Evolutionary conservation across 2,329 filamentous ascomycete genomes (phyloP), one percentile per base, ranked within the genome.

Genomic region (Fusarium mangiferae): DNA sequence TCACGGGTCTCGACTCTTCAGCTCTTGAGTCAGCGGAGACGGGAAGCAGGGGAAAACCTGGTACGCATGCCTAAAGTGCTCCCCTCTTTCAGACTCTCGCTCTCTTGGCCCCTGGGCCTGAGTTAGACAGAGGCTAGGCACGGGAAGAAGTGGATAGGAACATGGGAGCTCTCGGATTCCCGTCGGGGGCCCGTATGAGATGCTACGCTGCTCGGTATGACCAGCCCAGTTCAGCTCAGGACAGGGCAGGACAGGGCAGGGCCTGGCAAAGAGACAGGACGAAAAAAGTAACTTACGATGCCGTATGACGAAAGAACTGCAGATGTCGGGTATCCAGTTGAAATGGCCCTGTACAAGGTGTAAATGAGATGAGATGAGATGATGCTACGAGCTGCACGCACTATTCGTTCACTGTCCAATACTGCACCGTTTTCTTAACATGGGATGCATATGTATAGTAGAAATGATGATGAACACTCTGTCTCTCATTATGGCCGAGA

Each of bases 91-190:
- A 51, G 28, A 26, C 35, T 28, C 51, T 55, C 15, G 5, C 24
- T 28, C 49, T 52, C 18, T 54, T 26, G 46, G 36, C 67, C 62
- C 62, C n/a, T 57, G 64, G 12, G 24, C 33, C 48, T 20, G 48
- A 41, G 24, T 68, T 26, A 57, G 51, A 68, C 54, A 63, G 38
- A 45, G 45, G 39, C 56, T 56, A 60, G 58, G 63, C 59, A 70
- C 62, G 71, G 73, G 69, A 75, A 69, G 69, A 75, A 71, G 75
- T 77, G 75, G 75, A 63, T 73, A 75, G 70, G 49, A 55, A 45
- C 51, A 46, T 48, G 52, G 35, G n/a, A 59, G 36, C 28, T 68
- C 38, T 59, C 22, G 48, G 65, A 39, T 30, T 48, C 30, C 39
- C 41, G 41, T n/a, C 14, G 24, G 26, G 55, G 30, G 8, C 24